Base-by-base conservation (phyloP, 106 monocot genomes). In the Dioscorea alata region DNA sequence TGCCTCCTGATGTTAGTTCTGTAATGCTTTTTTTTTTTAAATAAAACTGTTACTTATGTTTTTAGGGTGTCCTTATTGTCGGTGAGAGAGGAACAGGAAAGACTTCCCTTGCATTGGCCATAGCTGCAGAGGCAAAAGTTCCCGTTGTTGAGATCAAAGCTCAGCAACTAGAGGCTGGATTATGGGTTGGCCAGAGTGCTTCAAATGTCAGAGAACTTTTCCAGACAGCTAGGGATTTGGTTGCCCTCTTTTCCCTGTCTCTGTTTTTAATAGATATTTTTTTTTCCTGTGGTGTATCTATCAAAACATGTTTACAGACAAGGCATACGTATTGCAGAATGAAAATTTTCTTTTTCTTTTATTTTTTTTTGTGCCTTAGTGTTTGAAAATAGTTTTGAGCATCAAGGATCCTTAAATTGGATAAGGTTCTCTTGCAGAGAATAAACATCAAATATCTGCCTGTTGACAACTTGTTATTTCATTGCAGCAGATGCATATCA, bases 141-240 rank as follows among this genome's bases (percentile, higher is more conserved):
- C 92, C 92, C 65, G 71, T 92, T 70, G 92, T 92, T 74, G 88
- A 92, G 75, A 68, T 92, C 68, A 81, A 88, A 81, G 82, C 88
- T 71, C 80, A 50, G 16, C 92, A 92, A 78, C 78, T 92, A 64
- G 92, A 92, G 71, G 85, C 88, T 79, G 88, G 88, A 33, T 49
- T 88, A 3, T 92, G 87, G 92, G 92, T 92, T 81, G 92, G 92
- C n/a, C 92, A 92, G 71, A 92, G 92, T 67, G 92, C 92, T 65
- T 87, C 92, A 31, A 92, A 92, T 92, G 88, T 92, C 56, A 85
- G 92, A 74, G 92, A 92, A 69, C 74, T 92, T 17, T 92, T 92
- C 77, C 80, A 92, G 65, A 88, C 92, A 54, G 92, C 92, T 64
- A 80, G 92, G 57, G 92, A 92, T 85, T 73, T 92, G 92, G 92